phyloP scores from a whole-genome alignment of 75 land plant species.

The Larix kaempferi region DNA sequence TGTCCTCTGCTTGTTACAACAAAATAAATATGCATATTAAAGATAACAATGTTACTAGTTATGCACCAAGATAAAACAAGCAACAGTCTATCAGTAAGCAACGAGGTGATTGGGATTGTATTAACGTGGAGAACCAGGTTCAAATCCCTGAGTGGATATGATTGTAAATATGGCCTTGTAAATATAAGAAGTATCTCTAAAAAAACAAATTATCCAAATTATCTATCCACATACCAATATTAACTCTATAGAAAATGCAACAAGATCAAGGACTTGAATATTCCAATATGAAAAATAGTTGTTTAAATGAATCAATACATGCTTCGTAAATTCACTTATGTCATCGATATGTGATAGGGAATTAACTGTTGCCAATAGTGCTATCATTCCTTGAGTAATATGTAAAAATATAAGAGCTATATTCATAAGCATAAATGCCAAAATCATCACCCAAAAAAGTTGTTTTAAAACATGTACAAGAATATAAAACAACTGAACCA shows the following conservation, averaged over 20 bases:
- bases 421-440: constrained; percentile 2
- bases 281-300: not conserved
- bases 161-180: too few species aligned
- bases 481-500: not conserved
- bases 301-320: constrained; percentile 31
- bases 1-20: too few species aligned
- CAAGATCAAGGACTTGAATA: not conserved
- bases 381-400: constrained; percentile 67
- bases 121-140: too few species aligned
- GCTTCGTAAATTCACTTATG: constrained; percentile 50
- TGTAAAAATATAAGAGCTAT: not conserved
- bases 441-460: not conserved
- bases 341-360: constrained; percentile 68
- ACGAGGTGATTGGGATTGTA: too few species aligned
- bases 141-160: too few species aligned
- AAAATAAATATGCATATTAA: not conserved
- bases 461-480: not conserved
- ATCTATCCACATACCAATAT: not conserved
- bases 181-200: too few species aligned
- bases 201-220: not conserved
- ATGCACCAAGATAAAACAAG: not conserved
- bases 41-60: not conserved
- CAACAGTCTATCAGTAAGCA: not conserved
- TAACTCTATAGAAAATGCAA: not conserved
- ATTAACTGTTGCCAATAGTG: constrained; percentile 93